Evolutionary conservation across 805 yeast genomes (phyloP), one percentile per base, ranked within the genome.

Genomic region (Candida rishiriensis): DNA sequence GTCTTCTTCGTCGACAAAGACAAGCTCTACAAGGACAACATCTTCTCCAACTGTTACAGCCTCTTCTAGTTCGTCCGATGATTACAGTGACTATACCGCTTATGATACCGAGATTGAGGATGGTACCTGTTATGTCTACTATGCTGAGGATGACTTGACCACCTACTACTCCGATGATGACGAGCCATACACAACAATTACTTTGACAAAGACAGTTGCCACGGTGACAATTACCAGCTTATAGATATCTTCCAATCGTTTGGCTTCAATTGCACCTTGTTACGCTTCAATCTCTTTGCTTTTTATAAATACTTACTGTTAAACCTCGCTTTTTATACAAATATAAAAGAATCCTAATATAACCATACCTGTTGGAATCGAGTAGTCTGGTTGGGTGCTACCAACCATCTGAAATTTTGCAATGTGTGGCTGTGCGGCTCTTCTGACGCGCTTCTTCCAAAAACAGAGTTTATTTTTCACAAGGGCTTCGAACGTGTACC

Each of bases 91-190:
- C 28, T 59, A 52, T 47, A 54, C 64, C 13, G 54, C 70, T 9
- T 66, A 63, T 48, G 53, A 58, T 26, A 66, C 70, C 1, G 61
- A 55, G 34, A 51, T 56, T 8, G 43, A 46, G 2, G 55, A 46
- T 34, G 70, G 70, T 10, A 62, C 64, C 1, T 66, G 70, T 48
- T 61, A 52, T 44, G 61, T 66, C 13, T 61, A 59, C 56, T 66
- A 66, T 43, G 71, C 66, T 4, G 67, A 64, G 41, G 67, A 56
- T 33, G 56, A 51, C 26, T 43, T 40, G 17, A 54, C 56, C 14
- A 51, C 54, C 5, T 41, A 51, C 17, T 62, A 57, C 46, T 34
- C 47, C 15, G 66, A 61, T 36, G 66, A 63, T 38, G 56, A 46
- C 16, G 45, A 45, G 13, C 64, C 67, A 30, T 56, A 53, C 42